Evolutionary conservation across 2,329 filamentous ascomycete genomes (phyloP), one percentile per base, ranked within the genome.

Genomic region (Rhinocladiella mackenziei): DNA sequence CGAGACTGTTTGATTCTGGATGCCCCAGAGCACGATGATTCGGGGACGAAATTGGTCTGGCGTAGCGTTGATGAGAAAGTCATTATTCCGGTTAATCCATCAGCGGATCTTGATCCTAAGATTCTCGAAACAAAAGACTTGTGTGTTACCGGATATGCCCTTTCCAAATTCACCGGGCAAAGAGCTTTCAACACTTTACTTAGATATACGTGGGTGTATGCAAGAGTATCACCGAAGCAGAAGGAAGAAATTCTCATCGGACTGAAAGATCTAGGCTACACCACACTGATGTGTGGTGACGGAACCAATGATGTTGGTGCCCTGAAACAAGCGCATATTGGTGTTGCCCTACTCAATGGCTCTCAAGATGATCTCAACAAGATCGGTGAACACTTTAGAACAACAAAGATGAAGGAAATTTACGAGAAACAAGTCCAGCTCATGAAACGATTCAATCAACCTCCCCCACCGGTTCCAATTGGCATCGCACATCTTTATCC

Each of bases 231-330:
- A 1, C 92, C 92, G 6, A 96, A 95, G 74, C 92, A 98, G 62
- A 98, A 98, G 72, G 92, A 98, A 66, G 89, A 97, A 42, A 97
- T 98, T 60, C 76, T 98, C n/a, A 78, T 95, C 15, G 92, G 92
- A 26, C 79, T 97, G 51, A 96, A 95, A 71, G 89, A 95, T 60
- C 86, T 88, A 70, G 92, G 92, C 37, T 98, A 98, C 72, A 96
- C 92, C 50, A 98, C 92, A 20, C 78, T 98, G 51, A 98, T 98
- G 92, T 94, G 89, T 58, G 92, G 92, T 66, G 92, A 98, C 61
- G 92, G 92, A 53, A 98, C 92, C 43, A 98, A 98, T 65, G 92
- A 98, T 62, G 92, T 98, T 43, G 92, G 92, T 54, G 92, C 92
- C 32, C 73, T 98, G 61, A 98, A 98, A 74, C 92, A 98, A 70